Evolutionary conservation across 2,329 filamentous ascomycete species (phyloP), one percentile per base, ranked within the genome.

Genomic region (Sclerotinia borealis): DNA sequence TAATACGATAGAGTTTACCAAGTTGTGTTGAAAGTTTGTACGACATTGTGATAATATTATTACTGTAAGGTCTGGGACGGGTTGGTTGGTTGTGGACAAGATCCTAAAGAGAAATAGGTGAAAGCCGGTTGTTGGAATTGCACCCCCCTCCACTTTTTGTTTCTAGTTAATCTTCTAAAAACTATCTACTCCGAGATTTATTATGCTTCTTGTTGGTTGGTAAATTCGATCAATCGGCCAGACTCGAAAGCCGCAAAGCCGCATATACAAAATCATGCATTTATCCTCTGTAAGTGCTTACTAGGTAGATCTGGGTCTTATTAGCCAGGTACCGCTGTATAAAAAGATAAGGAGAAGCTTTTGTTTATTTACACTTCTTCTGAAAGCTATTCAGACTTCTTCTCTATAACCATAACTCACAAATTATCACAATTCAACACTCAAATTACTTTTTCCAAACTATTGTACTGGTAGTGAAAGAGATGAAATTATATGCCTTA

Each of bases 131-230:
- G n/a, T 50, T 50, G 48, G 48, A 50, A 51, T 36, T 34, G 49
- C 31, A n/a, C 36, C 49, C 49, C 36, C 49, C 49, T 36, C 49
- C n/a, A n/a, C n/a, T n/a, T 37, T 55, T 55, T 55, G 52, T 55
- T 19, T 55, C 37, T 22, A 17, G 8, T n/a, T 55, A 43, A 41
- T 55, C 43, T 43, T 43, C 36, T 15, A 15, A n/a, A n/a, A n/a
- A n/a, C n/a, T n/a, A n/a, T n/a, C n/a, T 13, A 22, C 29, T 49
- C 47, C 47, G 10, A 10, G 47, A 50, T n/a, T 50, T 29, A 31
- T 10, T 17, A 36, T 36, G n/a, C 49, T 52, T 52, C 49, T 52
- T 25, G 49, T 17, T 37, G 49, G 34, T 52, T 52, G 31, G 22
- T 27, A 41, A 41, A 7, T n/a, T 50, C 17, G 6, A 5, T 7